A percentile compares a stretch with the other conserved stretches of the same genome.
Evolutionary conservation across 768 basidiomycete species (phyloP).

Genomic region (Suillus ampliporus): DNA sequence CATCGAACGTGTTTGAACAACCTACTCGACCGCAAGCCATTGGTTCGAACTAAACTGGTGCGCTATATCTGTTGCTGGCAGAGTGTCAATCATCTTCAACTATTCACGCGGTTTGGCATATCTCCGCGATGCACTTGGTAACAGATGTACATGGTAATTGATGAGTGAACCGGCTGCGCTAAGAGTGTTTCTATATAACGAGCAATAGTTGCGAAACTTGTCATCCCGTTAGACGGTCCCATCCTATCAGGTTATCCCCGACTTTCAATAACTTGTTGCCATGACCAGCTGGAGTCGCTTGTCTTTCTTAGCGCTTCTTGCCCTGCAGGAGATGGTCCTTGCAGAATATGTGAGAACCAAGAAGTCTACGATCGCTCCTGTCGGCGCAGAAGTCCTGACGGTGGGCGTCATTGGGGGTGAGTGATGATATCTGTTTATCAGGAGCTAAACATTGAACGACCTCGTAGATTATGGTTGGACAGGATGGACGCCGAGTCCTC

Average conservation of each 20-base stretch:
- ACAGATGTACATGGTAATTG: neutral
- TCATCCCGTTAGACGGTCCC: neutral
- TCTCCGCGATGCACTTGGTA: neutral
- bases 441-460: neutral
- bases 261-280: neutral
- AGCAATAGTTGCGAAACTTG: neutral
- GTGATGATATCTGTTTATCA: neutral
- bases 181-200: neutral
- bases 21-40: neutral
- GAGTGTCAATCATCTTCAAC: neutral
- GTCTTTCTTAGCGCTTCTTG: constrained; percentile 1
- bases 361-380: neutral
- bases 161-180: neutral
- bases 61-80: neutral
- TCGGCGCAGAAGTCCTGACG: constrained; percentile 3
- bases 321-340: neutral
- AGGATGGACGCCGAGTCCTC: constrained; percentile 4
- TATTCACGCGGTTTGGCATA: neutral
- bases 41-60: neutral
- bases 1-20: neutral
- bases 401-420: constrained; percentile 6
- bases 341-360: constrained; percentile 5
- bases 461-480: constrained; percentile 8
- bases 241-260: too few relatives aligned
- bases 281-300: neutral